phyloP scores from a whole-genome alignment of 2,329 filamentous ascomycete genomes.

The Aspergillus nomiae region DNA sequence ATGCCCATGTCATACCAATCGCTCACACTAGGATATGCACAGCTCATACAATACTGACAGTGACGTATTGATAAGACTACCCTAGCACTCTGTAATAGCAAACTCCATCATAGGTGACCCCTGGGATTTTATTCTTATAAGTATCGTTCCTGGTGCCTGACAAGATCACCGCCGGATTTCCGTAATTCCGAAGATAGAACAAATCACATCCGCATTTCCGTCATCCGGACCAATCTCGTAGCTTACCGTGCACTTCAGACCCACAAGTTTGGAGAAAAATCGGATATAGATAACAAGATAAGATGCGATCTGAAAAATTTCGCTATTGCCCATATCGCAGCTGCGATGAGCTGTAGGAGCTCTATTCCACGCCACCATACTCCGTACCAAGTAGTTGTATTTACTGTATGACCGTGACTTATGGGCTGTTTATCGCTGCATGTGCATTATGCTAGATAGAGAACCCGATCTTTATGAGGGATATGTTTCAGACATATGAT shows the following conservation, averaged over 20 bases:
- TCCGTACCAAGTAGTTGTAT: neutral
- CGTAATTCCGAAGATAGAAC: neutral
- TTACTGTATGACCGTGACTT: neutral
- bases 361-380: neutral
- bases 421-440: neutral
- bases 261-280: neutral
- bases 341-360: neutral
- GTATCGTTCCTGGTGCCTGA: neutral
- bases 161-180: neutral
- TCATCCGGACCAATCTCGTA: neutral
- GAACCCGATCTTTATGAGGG: neutral
- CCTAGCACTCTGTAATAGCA: neutral
- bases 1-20: neutral
- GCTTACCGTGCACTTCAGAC: neutral
- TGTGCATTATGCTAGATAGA: neutral
- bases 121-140: neutral
- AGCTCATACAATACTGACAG: neutral
- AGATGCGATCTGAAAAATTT: neutral
- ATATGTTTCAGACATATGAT: neutral
- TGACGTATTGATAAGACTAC: neutral
- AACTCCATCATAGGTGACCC: neutral
- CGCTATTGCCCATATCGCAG: neutral
- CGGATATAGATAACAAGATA: slow-evolving; percentile 2
- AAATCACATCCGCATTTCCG: neutral
- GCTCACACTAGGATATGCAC: neutral